Percentiles rank a stretch among this genome's conserved stretches.
Evolutionary conservation across 306 rosid species (phyloP).

Genomic region (Albizia julibrissin): DNA sequence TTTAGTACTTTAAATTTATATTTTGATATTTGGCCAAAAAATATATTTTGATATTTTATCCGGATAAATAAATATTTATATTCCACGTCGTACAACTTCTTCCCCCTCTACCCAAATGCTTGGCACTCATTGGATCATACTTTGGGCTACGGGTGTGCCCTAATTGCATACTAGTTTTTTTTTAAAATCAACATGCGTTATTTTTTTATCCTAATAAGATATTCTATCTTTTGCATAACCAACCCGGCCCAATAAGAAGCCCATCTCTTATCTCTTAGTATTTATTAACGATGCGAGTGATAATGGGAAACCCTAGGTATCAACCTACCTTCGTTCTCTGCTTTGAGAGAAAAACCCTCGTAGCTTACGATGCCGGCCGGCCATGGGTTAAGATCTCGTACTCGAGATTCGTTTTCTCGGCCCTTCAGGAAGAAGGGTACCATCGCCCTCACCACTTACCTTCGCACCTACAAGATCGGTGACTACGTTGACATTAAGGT

Average conservation of each 20-base stretch:
- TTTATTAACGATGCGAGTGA: not conserved
- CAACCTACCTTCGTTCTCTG: not conserved
- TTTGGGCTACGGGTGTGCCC: too few relatives aligned
- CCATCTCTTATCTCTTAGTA: not conserved
- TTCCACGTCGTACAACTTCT: too few relatives aligned
- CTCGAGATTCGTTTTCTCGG: constrained; percentile 83
- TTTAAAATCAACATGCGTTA: too few relatives aligned
- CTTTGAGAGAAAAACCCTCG: constrained; percentile 35
- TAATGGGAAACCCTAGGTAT: not conserved
- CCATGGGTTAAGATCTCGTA: constrained; percentile 80
- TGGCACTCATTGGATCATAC: too few relatives aligned
- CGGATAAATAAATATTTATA: too few relatives aligned
- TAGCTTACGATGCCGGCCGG: constrained; percentile 77
- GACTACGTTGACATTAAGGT: constrained; percentile 87
- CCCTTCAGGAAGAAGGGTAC: constrained; percentile 99
- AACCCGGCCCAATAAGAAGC: not conserved
- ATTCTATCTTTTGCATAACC: too few relatives aligned
- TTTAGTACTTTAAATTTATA: too few relatives aligned
- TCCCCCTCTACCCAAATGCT: too few relatives aligned
- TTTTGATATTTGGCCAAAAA: too few relatives aligned
- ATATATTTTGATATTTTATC: too few relatives aligned
- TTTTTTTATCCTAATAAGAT: not conserved
- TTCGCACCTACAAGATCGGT: constrained; percentile 72
- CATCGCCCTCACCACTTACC: constrained; percentile 77
- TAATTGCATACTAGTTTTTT: too few relatives aligned